A percentile compares a stretch with the other conserved stretches of the same genome.
phyloP scores from a whole-genome alignment of 257 asterid genomes.

The Solanum chmielewskii region DNA sequence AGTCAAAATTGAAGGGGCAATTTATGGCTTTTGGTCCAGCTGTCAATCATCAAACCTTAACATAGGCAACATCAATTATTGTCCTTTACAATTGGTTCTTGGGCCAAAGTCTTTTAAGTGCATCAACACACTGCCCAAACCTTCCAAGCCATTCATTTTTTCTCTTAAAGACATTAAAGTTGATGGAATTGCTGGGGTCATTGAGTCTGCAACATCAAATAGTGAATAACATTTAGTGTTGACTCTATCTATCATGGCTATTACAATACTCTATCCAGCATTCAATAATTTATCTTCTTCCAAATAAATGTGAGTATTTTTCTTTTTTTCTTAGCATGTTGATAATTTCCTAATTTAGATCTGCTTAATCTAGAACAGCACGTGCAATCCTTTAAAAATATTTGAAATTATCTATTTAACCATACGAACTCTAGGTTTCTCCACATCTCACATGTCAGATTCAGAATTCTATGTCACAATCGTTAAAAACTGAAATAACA shows the following conservation, averaged over 20 bases:
- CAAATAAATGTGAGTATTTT: not conserved
- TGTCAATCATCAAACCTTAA: not conserved
- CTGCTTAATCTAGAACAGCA: not conserved
- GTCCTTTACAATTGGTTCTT: not conserved
- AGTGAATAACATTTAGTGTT: not conserved
- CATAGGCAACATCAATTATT: not conserved
- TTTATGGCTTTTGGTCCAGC: not conserved
- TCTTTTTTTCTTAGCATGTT: not conserved
- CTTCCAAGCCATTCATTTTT: not conserved
- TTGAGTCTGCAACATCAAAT: not conserved
- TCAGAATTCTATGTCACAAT: not conserved
- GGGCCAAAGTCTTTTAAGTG: not conserved
- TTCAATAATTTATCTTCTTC: not conserved
- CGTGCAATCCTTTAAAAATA: not conserved
- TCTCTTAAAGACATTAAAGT: not conserved
- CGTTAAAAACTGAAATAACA: not conserved
- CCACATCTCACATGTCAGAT: not conserved
- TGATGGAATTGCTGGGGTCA: not conserved
- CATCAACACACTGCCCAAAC: not conserved
- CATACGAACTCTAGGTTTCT: not conserved
- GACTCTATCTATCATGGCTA: not conserved
- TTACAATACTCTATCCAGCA: not conserved
- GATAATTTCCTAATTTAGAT: not conserved
- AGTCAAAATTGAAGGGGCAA: not conserved
- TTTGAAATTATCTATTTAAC: not conserved